phyloP scores from a whole-genome alignment of 352 stramenopile species.

The Phytopythium cucurbitacearum region DNA sequence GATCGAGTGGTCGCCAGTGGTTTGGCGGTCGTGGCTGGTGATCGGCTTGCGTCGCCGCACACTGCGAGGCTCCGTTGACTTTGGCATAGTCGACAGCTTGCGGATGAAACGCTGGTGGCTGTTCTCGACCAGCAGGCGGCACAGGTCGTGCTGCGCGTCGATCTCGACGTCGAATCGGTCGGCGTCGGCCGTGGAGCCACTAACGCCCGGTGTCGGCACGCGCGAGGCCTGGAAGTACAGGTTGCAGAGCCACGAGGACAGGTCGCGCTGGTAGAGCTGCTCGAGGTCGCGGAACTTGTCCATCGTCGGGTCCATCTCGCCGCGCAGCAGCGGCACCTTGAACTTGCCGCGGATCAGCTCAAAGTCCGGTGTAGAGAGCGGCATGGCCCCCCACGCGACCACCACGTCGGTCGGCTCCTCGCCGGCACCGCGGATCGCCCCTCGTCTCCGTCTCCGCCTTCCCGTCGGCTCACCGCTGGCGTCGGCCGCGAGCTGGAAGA shows the following conservation, averaged over 20 bases:
- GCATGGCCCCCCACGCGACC: constrained; percentile 82
- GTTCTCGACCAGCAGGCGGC: constrained; percentile 26
- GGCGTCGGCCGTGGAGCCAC: constrained; percentile 8
- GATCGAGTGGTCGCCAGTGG: too few relatives aligned
- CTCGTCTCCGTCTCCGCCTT: constrained; percentile 6
- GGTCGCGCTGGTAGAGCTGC: constrained; percentile 52
- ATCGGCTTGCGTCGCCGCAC: neutral
- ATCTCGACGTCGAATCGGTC: constrained; percentile 43
- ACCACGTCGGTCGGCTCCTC: constrained; percentile 49
- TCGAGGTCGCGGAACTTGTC: constrained; percentile 74
- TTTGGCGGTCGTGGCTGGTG: too few relatives aligned
- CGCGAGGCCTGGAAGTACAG: constrained; percentile 81
- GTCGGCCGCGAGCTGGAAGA: constrained; percentile 25
- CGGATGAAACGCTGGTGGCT: constrained; percentile 40
- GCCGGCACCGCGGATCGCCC: constrained; percentile 3
- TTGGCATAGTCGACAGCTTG: constrained; percentile 19
- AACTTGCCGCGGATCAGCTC: constrained; percentile 70
- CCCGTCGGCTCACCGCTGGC: neutral
- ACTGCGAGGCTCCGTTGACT: neutral
- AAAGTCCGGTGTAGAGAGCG: constrained; percentile 62
- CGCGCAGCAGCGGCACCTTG: constrained; percentile 77
- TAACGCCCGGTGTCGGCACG: constrained; percentile 21
- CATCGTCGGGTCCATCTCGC: constrained; percentile 81
- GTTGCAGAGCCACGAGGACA: constrained; percentile 88
- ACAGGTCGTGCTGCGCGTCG: constrained; percentile 35